Evolutionary conservation across 768 basidiomycete genomes (phyloP), one percentile per base, ranked within the genome.

Genomic region (Mycena vulgaris): DNA sequence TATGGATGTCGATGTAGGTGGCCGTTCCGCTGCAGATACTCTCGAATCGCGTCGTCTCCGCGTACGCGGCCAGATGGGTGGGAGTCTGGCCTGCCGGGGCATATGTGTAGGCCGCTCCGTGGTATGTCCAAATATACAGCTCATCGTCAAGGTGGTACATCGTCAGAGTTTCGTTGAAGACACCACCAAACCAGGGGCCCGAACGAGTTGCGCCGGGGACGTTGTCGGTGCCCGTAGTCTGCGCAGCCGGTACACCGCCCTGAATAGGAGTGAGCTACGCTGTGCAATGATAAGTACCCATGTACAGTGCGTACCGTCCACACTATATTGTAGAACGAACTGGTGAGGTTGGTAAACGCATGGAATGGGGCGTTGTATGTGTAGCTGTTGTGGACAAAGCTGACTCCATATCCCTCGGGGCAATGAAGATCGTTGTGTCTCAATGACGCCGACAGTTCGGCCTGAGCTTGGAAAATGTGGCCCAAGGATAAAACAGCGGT

Each of bases 391-490:
- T 56, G 53, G 33, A 56, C 33, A 19, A 56, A 56, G 37, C 37
- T 27, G 23, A 40, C n/a, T 4, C 40, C 9, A 39, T 25, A 40
- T 25, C 56, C 56, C n/a, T 25, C 21, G 16, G 37, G 37, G 56
- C 56, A 57, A 21, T 40, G 37, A 42, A 57, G 35, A 37, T 57
- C 56, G 56, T 56, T 56, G n/a, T n/a, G n/a, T n/a, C n/a, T n/a
- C n/a, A n/a, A n/a, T n/a, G n/a, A n/a, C n/a, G n/a, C n/a, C n/a
- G n/a, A n/a, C n/a, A n/a, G n/a, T n/a, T n/a, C n/a, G n/a, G n/a
- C n/a, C n/a, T n/a, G n/a, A n/a, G n/a, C n/a, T n/a, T n/a, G n/a
- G n/a, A n/a, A n/a, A n/a, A n/a, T n/a, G n/a, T n/a, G n/a, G n/a
- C n/a, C n/a, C n/a, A n/a, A n/a, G n/a, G n/a, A n/a, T n/a, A n/a